Evolutionary conservation across 352 stramenopile species (phyloP).

Genomic region (Globisporangium abappressorium): DNA sequence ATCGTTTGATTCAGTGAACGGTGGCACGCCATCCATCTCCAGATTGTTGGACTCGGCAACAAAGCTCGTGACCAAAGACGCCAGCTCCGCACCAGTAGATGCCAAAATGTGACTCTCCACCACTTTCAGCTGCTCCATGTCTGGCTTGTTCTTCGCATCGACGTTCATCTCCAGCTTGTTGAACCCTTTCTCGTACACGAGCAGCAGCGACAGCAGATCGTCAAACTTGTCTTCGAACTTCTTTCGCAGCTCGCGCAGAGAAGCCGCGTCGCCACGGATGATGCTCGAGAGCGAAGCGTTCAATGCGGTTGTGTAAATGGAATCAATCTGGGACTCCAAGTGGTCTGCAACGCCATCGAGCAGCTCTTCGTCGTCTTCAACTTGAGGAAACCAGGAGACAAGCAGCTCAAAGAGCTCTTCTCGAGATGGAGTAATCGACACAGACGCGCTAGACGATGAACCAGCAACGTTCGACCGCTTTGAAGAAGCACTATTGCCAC

Average conservation of each 20-base stretch:
- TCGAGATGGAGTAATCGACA: conserved; percentile 47
- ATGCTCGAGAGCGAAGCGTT: conserved; percentile 56
- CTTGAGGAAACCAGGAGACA: conserved; percentile 36
- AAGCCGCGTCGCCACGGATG: conserved; percentile 68
- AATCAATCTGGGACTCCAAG: conserved; percentile 38
- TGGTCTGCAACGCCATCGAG: conserved; percentile 46
- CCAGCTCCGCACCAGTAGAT: conserved; percentile 47
- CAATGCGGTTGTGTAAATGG: conserved; percentile 52
- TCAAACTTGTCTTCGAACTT: conserved; percentile 80
- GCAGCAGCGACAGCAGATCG: conserved; percentile 43
- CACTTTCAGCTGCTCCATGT: conserved; percentile 45
- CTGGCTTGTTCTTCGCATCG: conserved; percentile 37
- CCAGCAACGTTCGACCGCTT: conserved; percentile 2
- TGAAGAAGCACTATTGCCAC: background rate
- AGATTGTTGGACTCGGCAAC: conserved; percentile 60
- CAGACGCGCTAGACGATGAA: background rate
- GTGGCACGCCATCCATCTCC: conserved; percentile 47
- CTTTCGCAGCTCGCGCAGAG: conserved; percentile 62
- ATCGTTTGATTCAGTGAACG: conserved; percentile 19
- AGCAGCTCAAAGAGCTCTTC: conserved; percentile 50
- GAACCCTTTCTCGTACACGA: conserved; percentile 61
- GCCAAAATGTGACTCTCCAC: conserved; percentile 57
- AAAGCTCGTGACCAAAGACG: conserved; percentile 60
- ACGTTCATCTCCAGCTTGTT: conserved; percentile 68
- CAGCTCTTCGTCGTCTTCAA: conserved; percentile 75